Conservation (phyloP, 768 basidiomycete genomes). For the Pisolithus orientalis region DNA sequence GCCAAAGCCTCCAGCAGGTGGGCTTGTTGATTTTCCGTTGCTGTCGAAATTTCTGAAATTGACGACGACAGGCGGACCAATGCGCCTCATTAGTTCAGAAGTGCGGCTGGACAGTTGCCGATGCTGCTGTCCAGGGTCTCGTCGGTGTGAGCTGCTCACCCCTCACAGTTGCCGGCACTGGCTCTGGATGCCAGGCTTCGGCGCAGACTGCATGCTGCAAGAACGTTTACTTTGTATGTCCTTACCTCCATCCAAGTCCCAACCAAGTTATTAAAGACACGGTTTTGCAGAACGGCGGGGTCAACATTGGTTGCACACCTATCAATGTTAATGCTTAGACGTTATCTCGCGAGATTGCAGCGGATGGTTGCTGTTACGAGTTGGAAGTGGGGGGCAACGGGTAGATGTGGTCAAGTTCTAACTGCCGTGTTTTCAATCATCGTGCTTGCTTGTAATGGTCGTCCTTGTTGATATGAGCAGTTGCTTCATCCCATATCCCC, state of each 20-base stretch:
- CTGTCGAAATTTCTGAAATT: background rate
- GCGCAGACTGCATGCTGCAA: slow-evolving; percentile 1
- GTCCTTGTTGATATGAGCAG: no score
- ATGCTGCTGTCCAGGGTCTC: slow-evolving; percentile 2
- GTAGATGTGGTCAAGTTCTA: no score
- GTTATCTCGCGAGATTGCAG: no score
- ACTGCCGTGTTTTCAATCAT: no score
- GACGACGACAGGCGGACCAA: background rate
- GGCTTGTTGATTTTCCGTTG: background rate
- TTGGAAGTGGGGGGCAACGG: no score
- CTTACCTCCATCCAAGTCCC: background rate
- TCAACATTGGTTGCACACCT: slow-evolving; percentile 1
- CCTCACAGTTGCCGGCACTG: background rate
- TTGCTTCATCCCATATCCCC: no score
- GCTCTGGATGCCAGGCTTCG: background rate
- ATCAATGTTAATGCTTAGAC: background rate
- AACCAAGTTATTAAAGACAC: background rate
- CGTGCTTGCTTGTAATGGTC: no score
- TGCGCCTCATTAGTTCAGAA: background rate
- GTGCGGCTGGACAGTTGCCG: slow-evolving; percentile 2
- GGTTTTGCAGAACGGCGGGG: background rate
- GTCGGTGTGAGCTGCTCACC: slow-evolving; percentile 1
- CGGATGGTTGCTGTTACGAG: no score
- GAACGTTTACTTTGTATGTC: background rate
- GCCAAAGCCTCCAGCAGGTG: background rate